Evolutionary conservation across 768 basidiomycete genomes (phyloP).

Genomic region (Trametes villosa): DNA sequence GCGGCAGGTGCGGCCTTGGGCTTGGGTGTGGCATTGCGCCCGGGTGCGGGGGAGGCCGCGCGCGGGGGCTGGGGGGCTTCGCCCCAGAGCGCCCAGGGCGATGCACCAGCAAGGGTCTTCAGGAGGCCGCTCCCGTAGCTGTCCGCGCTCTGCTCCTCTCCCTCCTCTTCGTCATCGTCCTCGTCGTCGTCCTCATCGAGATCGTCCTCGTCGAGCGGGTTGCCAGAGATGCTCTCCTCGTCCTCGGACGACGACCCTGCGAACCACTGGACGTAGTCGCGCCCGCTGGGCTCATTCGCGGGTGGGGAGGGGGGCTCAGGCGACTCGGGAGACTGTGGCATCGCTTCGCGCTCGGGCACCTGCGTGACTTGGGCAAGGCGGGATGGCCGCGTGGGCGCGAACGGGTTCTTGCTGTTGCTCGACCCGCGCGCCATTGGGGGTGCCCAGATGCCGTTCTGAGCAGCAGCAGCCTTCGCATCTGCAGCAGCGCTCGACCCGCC

Average conservation of each 20-base stretch:
- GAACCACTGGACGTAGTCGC: slow-evolving; percentile 23
- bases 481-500: background rate
- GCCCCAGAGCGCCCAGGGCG: slow-evolving; percentile 21
- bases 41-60: slow-evolving; percentile 18
- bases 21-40: slow-evolving; percentile 10
- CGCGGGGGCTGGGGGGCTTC: slow-evolving; percentile 7
- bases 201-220: slow-evolving; percentile 12
- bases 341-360: background rate
- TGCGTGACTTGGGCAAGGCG: slow-evolving; percentile 17
- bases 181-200: slow-evolving; percentile 17
- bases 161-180: slow-evolving; percentile 5
- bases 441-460: slow-evolving; percentile 11
- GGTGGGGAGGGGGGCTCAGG: slow-evolving; percentile 21
- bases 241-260: slow-evolving; percentile 23
- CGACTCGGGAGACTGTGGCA: slow-evolving; percentile 13
- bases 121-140: slow-evolving; percentile 14
- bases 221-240: slow-evolving; percentile 1
- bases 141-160: background rate
- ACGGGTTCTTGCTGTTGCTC: slow-evolving; percentile 15
- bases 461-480: slow-evolving; percentile 3
- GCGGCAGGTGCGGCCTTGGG: slow-evolving; percentile 14
- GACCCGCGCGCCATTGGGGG: slow-evolving; percentile 12
- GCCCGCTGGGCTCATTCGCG: slow-evolving; percentile 3
- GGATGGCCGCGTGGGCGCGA: slow-evolving; percentile 16
- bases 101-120: slow-evolving; percentile 15